These are phyloP conservation scores for Eutrema yunnanense DNA, from an alignment of 345 rosid genomes.

Conservation along the genomic window DNA sequence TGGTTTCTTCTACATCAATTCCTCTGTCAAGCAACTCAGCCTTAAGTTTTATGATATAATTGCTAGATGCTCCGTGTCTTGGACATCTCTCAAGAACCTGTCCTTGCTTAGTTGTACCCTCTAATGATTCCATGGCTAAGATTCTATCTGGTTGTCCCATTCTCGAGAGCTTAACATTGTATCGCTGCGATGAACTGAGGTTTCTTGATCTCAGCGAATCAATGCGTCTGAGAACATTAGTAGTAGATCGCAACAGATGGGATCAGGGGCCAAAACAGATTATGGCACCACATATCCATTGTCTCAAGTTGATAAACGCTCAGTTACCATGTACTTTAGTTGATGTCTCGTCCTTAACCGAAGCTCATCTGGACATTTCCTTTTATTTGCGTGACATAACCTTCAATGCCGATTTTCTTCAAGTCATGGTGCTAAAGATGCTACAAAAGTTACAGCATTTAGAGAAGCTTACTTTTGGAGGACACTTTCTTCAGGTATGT, in stretches of 20 bases:
- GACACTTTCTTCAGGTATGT: background rate
- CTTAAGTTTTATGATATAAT: background rate
- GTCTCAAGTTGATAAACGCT: background rate
- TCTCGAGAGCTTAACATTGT: background rate
- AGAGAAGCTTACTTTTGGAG: slow-evolving; percentile 3
- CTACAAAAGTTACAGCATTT: background rate
- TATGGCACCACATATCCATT: slow-evolving; percentile 3
- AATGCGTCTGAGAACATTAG: background rate
- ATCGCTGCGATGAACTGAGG: background rate
- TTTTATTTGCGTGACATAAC: background rate
- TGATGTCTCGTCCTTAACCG: background rate
- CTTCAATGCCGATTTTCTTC: background rate
- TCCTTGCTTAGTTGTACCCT: background rate
- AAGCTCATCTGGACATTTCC: background rate
- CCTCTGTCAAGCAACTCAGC: slow-evolving; percentile 1
- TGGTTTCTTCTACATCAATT: background rate
- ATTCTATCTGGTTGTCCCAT: slow-evolving; percentile 7
- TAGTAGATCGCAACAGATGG: too few species aligned
- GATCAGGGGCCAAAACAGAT: background rate
- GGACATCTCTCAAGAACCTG: slow-evolving; percentile 1
- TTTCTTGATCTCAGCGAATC: slow-evolving; percentile 6
- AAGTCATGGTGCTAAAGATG: background rate
- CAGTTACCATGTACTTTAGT: background rate
- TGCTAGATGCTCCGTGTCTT: background rate
- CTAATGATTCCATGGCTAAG: background rate